Evolutionary conservation across 768 basidiomycete genomes (phyloP).

Genomic region (Rossbeevera mucosa): DNA sequence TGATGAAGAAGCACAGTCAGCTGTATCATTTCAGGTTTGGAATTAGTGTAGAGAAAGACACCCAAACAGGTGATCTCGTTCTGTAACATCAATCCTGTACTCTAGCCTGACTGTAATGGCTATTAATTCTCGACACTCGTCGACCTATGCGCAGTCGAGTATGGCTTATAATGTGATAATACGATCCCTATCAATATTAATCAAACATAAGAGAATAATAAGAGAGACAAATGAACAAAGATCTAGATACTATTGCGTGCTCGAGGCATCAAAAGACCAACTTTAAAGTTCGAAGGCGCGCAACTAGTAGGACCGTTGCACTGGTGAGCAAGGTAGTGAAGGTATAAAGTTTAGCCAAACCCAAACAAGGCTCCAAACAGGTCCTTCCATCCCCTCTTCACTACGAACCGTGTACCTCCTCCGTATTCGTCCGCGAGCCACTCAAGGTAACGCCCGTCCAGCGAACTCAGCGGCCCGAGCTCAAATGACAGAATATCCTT

Average conservation of each 20-base stretch:
- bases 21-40: no score
- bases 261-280: slow-evolving; percentile 1
- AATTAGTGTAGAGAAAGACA: no score
- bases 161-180: no score
- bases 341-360: slow-evolving; percentile 26
- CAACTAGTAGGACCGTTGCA: neutral
- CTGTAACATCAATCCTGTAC: no score
- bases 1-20: no score
- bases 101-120: no score
- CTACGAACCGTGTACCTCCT: slow-evolving; percentile 36
- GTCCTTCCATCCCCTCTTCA: slow-evolving; percentile 46
- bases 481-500: slow-evolving; percentile 66
- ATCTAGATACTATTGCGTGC: neutral
- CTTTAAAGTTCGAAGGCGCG: neutral
- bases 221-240: neutral
- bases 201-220: no score
- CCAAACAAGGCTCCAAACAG: slow-evolving; percentile 42
- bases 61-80: no score
- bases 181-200: no score
- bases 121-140: no score
- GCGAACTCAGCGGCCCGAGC: slow-evolving; percentile 64
- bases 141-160: no score
- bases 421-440: slow-evolving; percentile 72
- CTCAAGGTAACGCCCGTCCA: slow-evolving; percentile 72
- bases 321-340: neutral